Conservation (phyloP, 768 basidiomycete genomes). For the Rhizopogon roseolus region DNA sequence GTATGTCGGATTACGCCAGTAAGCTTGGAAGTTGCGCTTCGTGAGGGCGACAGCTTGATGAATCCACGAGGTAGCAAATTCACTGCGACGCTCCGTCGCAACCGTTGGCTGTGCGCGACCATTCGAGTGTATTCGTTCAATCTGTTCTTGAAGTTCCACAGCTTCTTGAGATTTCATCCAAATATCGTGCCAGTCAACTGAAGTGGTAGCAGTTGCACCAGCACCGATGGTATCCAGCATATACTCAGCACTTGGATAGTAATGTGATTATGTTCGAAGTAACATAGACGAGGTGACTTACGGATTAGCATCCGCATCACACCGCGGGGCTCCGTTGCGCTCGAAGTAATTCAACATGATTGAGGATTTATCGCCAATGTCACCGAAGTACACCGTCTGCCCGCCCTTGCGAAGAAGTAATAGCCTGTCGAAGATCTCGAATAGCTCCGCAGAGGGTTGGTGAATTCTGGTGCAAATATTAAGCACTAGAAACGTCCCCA, state of each 20-base stretch:
- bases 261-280: neutral
- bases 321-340: slow-evolving; percentile 15
- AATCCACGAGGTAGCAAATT: slow-evolving; percentile 36
- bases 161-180: slow-evolving; percentile 45
- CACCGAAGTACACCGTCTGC: slow-evolving; percentile 66
- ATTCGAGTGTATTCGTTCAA: slow-evolving; percentile 39
- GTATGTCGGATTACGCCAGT: slow-evolving; percentile 39
- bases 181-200: slow-evolving; percentile 43
- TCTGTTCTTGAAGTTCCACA: slow-evolving; percentile 30
- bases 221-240: slow-evolving; percentile 54
- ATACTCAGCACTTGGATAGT: slow-evolving; percentile 35
- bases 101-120: slow-evolving; percentile 22
- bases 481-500: neutral
- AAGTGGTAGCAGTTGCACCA: slow-evolving; percentile 41
- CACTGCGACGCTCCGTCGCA: slow-evolving; percentile 16
- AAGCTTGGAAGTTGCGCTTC: slow-evolving; percentile 24
- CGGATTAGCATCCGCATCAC: slow-evolving; percentile 18
- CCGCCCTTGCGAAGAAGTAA: slow-evolving; percentile 49
- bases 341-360: slow-evolving; percentile 19
- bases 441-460: slow-evolving; percentile 42
- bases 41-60: slow-evolving; percentile 30
- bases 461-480: slow-evolving; percentile 10
- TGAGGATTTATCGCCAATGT: slow-evolving; percentile 20
- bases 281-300: slow-evolving; percentile 1
- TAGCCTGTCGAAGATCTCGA: slow-evolving; percentile 48